Conservation (phyloP, 805 yeast genomes). For the Metschnikowia henanensis region DNA sequence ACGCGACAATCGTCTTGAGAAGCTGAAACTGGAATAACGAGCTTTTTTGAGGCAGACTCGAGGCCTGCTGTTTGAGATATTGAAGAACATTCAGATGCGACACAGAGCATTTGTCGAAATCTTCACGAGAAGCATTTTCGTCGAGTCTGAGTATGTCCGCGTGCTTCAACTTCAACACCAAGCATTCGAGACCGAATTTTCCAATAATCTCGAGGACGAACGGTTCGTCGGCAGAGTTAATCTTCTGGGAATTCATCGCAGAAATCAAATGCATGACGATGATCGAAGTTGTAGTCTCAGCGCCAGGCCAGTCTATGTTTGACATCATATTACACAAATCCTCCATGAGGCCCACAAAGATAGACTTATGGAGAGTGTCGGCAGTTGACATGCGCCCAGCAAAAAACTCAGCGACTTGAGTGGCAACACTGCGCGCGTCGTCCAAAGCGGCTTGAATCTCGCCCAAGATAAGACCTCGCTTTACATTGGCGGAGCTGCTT, state of each 20-base stretch:
- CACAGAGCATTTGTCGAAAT: not conserved
- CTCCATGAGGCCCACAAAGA: conserved; percentile 37
- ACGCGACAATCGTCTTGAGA: too few species aligned
- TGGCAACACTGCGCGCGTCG: conserved; percentile 2
- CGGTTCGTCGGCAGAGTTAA: conserved; percentile 11
- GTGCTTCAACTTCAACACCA: conserved; percentile 1
- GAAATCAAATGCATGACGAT: conserved; percentile 2
- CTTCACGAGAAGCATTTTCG: not conserved
- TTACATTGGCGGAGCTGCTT: conserved; percentile 5
- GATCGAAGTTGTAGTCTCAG: conserved; percentile 32
- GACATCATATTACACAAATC: conserved; percentile 54
- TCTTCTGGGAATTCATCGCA: conserved; percentile 1
- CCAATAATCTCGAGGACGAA: conserved; percentile 11
- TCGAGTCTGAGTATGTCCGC: not conserved
- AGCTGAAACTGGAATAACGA: too few species aligned
- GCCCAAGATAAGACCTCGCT: conserved; percentile 8
- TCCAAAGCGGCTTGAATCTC: not conserved
- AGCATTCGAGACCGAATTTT: conserved; percentile 6
- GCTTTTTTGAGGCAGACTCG: conserved; percentile 1
- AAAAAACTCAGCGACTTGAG: conserved; percentile 10
- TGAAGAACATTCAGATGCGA: conserved; percentile 2
- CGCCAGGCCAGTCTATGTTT: conserved; percentile 62
- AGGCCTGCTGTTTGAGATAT: conserved; percentile 3
- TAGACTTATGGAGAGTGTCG: conserved; percentile 9
- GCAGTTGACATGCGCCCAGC: conserved; percentile 5